These are phyloP conservation scores for Clathrospora elynae DNA, from an alignment of 2,329 filamentous ascomycete genomes.

Conservation along the genomic window DNA sequence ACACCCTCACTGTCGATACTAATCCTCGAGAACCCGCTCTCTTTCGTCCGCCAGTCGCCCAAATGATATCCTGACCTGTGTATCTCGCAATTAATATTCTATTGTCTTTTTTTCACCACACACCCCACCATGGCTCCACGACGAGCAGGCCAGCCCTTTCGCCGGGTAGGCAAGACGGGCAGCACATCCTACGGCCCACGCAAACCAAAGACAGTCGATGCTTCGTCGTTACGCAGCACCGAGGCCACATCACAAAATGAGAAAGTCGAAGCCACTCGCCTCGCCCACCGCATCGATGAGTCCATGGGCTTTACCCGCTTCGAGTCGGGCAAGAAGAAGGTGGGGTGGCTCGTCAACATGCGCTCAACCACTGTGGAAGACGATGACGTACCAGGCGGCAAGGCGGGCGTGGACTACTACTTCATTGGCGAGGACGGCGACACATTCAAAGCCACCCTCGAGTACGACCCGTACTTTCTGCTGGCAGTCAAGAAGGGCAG, in stretches of 20 bases:
- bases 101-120: constrained; percentile 23
- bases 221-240: constrained; percentile 71
- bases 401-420: constrained; percentile 93
- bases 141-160: constrained; percentile 48
- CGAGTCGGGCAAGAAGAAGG: constrained; percentile 81
- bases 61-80: constrained; percentile 42
- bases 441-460: constrained; percentile 93
- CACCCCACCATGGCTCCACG: constrained; percentile 55
- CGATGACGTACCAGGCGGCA: constrained; percentile 78
- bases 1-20: constrained; percentile 14
- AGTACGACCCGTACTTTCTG: constrained; percentile 96
- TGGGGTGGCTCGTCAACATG: constrained; percentile 95
- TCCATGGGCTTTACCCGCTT: constrained; percentile 91
- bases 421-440: constrained; percentile 78
- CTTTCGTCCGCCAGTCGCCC: constrained; percentile 23
- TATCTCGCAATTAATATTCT: constrained; percentile 31
- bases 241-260: constrained; percentile 93
- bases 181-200: constrained; percentile 56
- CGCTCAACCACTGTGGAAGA: constrained; percentile 87
- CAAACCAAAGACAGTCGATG: constrained; percentile 77
- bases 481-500: constrained; percentile 85
- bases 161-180: constrained; percentile 51
- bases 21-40: constrained; percentile 23
- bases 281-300: constrained; percentile 91
- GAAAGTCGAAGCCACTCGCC: constrained; percentile 80